Conservation (phyloP, 371 early-diverging fungal species). For the Mortierella sp. region DNA sequence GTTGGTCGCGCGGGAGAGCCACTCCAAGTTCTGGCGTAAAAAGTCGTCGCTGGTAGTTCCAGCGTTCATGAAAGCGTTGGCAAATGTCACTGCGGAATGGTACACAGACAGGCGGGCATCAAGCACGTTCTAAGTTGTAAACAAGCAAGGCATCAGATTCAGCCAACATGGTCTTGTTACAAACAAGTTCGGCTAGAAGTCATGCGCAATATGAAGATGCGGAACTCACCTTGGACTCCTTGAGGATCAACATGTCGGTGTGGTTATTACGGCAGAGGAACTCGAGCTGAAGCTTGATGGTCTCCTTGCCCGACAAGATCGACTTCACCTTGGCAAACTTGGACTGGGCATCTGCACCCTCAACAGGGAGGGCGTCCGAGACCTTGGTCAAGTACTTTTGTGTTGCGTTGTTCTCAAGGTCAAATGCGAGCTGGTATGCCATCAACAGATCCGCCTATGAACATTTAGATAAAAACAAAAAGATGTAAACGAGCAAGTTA, state of each 20-base stretch:
- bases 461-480: conserved; percentile 9
- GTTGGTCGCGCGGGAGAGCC: conserved; percentile 97
- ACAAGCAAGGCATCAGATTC: not conserved
- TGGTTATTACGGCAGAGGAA: conserved; percentile 96
- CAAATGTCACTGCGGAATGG: conserved; percentile 96
- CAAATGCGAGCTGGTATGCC: conserved; percentile 98
- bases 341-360: conserved; percentile 28
- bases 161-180: not conserved
- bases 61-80: conserved; percentile 98
- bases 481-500: not conserved
- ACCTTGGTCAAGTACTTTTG: conserved; percentile 93
- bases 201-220: too few species aligned
- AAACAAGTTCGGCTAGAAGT: too few species aligned
- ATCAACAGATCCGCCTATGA: conserved; percentile 73
- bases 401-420: conserved; percentile 94
- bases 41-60: conserved; percentile 99
- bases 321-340: conserved; percentile 72
- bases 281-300: conserved; percentile 93
- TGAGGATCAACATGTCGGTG: conserved; percentile 93
- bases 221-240: conserved; percentile 84
- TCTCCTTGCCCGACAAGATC: conserved; percentile 90
- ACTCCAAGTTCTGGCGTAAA: conserved; percentile 97
- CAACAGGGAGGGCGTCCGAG: conserved; percentile 67
- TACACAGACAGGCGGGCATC: conserved; percentile 94
- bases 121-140: conserved; percentile 72